Conservation (phyloP, 2,329 filamentous ascomycete species). For the Verticillium dahliae region DNA sequence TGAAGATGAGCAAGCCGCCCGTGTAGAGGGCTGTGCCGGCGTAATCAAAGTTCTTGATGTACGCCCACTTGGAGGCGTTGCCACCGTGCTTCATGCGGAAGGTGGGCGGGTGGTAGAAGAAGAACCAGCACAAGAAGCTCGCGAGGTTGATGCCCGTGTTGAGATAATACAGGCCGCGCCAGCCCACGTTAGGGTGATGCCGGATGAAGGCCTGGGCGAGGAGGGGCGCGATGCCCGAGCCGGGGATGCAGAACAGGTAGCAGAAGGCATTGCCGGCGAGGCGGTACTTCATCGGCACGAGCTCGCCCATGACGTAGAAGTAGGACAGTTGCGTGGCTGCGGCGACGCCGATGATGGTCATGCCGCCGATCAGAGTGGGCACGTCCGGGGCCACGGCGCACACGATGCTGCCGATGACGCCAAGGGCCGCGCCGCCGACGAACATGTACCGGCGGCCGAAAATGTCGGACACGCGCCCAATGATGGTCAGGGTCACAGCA, state of each 20-base stretch:
- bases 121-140: slow-evolving; percentile 19
- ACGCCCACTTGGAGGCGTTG: slow-evolving; percentile 14
- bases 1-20: slow-evolving; percentile 20
- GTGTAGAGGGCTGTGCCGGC: slow-evolving; percentile 21
- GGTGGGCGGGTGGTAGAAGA: slow-evolving; percentile 26
- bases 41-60: slow-evolving; percentile 23
- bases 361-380: slow-evolving; percentile 27
- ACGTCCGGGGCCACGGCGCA: slow-evolving; percentile 26
- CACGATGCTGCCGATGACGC: slow-evolving; percentile 27
- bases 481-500: slow-evolving; percentile 17
- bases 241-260: slow-evolving; percentile 23
- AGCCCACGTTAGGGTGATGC: slow-evolving; percentile 16
- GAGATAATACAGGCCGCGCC: slow-evolving; percentile 22
- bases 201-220: slow-evolving; percentile 19
- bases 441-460: slow-evolving; percentile 21
- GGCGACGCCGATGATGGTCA: slow-evolving; percentile 27
- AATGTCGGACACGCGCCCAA: slow-evolving; percentile 19
- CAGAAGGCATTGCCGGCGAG: slow-evolving; percentile 22
- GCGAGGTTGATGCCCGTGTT: slow-evolving; percentile 20
- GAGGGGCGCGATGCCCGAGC: slow-evolving; percentile 19
- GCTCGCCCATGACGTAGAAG: slow-evolving; percentile 27
- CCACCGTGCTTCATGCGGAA: slow-evolving; percentile 21
- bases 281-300: slow-evolving; percentile 29
- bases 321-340: slow-evolving; percentile 28
- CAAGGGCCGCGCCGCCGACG: slow-evolving; percentile 20